Conservation (phyloP, 2,329 filamentous ascomycete genomes). For the Neopestalotiopsis rosae region DNA sequence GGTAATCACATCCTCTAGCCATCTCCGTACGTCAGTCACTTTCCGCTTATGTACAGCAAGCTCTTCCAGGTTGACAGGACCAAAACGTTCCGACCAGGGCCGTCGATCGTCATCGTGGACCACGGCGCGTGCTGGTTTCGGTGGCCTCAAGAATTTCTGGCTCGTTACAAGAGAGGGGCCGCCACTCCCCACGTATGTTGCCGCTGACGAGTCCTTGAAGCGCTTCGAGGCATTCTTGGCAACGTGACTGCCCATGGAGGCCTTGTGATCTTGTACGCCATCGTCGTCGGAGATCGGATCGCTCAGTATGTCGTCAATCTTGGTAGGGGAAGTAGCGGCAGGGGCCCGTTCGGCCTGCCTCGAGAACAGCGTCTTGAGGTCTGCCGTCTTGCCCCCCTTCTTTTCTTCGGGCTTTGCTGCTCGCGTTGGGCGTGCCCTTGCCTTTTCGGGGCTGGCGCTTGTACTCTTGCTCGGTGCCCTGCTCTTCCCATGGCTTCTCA, state of each 20-base stretch:
- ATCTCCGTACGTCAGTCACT: conserved; percentile 81
- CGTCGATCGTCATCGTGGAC: conserved; percentile 60
- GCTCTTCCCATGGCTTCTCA: conserved; percentile 28
- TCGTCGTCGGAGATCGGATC: conserved; percentile 67
- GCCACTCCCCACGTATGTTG: conserved; percentile 25
- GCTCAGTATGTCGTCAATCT: conserved; percentile 56
- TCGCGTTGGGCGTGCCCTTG: conserved; percentile 35
- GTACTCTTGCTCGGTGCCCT: conserved; percentile 40
- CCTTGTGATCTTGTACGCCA: conserved; percentile 56
- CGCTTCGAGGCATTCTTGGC: conserved; percentile 62
- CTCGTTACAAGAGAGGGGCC: conserved; percentile 39
- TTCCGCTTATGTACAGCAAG: conserved; percentile 95
- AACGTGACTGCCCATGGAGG: conserved; percentile 58
- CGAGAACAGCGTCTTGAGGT: conserved; percentile 65
- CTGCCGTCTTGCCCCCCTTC: conserved; percentile 51
- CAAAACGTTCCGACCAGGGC: conserved; percentile 89
- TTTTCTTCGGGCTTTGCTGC: conserved; percentile 51
- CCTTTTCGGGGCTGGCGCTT: conserved; percentile 54
- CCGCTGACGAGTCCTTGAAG: conserved; percentile 43
- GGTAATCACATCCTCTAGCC: conserved; percentile 77
- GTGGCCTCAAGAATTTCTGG: conserved; percentile 58
- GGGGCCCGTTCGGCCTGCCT: conserved; percentile 61
- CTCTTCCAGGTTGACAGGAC: conserved; percentile 76
- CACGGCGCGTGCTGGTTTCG: conserved; percentile 33
- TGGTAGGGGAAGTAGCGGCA: conserved; percentile 37